Evolutionary conservation across 352 stramenopile genomes (phyloP).

Genomic region (Globisporangium paddicum): DNA sequence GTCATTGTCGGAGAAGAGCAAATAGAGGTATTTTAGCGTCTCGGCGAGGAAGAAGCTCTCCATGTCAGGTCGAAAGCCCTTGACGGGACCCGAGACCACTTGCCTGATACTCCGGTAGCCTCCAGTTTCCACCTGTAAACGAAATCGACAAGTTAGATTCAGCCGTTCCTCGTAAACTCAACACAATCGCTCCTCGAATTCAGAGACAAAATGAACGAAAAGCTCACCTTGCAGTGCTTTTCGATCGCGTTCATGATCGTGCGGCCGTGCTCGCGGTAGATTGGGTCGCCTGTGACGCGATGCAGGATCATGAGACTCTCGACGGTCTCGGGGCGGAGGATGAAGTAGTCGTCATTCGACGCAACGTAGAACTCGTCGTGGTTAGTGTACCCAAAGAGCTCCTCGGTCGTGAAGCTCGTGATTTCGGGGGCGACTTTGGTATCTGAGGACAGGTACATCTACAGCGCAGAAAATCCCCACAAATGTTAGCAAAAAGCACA

Average conservation of each 20-base stretch:
- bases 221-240: conserved; percentile 47
- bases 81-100: conserved; percentile 34
- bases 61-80: conserved; percentile 44
- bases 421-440: conserved; percentile 74
- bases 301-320: conserved; percentile 90
- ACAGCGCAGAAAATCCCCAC: not conserved
- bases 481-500: not conserved
- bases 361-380: conserved; percentile 17
- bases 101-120: conserved; percentile 68
- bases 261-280: conserved; percentile 76
- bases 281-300: conserved; percentile 74
- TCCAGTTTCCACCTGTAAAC: conserved; percentile 25
- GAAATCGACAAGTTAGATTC: not conserved
- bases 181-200: not conserved
- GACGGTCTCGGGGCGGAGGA: conserved; percentile 83
- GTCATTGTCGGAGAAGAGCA: conserved; percentile 80
- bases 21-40: conserved; percentile 92
- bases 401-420: conserved; percentile 44
- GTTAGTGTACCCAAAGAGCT: conserved; percentile 2
- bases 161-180: not conserved
- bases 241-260: conserved; percentile 79
- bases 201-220: not conserved
- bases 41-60: conserved; percentile 91
- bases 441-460: conserved; percentile 67
- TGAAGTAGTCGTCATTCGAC: conserved; percentile 45